Evolutionary conservation across 2,329 filamentous ascomycete species (phyloP), one percentile per base, ranked within the genome.

Genomic region (Xenoacremonium recifei): DNA sequence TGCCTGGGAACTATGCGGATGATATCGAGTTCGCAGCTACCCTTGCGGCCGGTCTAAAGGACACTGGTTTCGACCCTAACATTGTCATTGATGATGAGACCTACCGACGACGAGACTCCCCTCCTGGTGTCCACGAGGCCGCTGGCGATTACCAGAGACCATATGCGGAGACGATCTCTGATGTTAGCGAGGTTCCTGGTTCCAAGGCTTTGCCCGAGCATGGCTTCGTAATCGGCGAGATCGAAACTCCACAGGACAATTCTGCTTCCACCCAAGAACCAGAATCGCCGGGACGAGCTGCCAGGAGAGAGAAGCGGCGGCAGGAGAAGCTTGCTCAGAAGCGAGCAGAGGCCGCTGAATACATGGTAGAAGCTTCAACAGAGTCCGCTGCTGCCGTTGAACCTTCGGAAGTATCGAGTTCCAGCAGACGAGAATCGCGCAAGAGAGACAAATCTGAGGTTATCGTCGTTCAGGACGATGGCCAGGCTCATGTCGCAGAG

Each of bases 11-110:
- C 9, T 90, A 86, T 55, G 77, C 69, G 2, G 77, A 84, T 42
- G 85, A 89, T 51, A 66, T 85, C 7, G 81, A 82, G 38, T 89
- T 89, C 51, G 80, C 82, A 6, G 85, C 85, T 20, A 80, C 78
- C 3, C 65, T 89, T 35, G 84, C 84, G 43, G 86, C 84, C 35
- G 84, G 82, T 2, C 70, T 87, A 36, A 68, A 83, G 57, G 76
- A 81, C n/a, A 78, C 81, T 34, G 85, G 85, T 0, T 89, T 89
- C 49, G 77, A 87, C 54, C 79, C 83, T 4, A 76, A 85, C 30
- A 80, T 89, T 43, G 80, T 89, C 34, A 83, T 85, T 25, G 71
- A 87, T 34, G 75, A 89, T 52, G 77, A 80, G 0, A 68, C 63
- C 2, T 89, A 82, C 55, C 79, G 79, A 49, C 75, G 72, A 37